Base-by-base conservation (phyloP, 768 basidiomycete species). In the Favolaschia claudopus region DNA sequence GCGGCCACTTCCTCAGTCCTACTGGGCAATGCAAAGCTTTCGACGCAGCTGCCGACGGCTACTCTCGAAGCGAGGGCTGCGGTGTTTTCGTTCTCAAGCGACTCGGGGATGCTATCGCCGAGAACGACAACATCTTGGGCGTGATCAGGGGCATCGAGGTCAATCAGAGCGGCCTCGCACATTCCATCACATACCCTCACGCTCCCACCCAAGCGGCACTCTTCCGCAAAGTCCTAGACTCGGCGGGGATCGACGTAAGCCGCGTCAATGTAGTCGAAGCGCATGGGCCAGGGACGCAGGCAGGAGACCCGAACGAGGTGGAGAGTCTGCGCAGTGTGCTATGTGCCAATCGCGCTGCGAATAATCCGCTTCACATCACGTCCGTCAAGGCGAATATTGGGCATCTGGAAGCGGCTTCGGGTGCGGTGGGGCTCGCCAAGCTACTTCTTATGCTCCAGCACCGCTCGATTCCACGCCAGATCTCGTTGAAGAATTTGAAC, bases 181-280 rank as follows among this genome's bases (percentile, higher is more conserved):
- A 79, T 32, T 91, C 89, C 1, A 90, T 93, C 66, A 92, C 90
- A 1, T 85, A 87, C 57, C 90, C 91, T 1, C 89, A 93, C 67
- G 71, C 74, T 0, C 80, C 83, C 3, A 85, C 89, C 2, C 91
- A 91, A 63, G 72, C 77, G 7, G 63, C 70, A 13, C 82, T 93
- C n/a, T 82, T 91, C 60, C 68, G 68, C 34, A 76, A 72, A 4
- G 70, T 89, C 20, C 70, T 89, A 14, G 65, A 72, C 14, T 73
- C 71, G 37, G 74, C 86, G 17, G 78, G 79, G 5, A 67, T 89
- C 12, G 69, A 74, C 36, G 73, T 85, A 0, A 64, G 64, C 33
- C 76, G 81, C 3, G 74, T 93, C 49, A 84, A 80, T 58, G 82
- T 90, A 22, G 79, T 89, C 20, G 91, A 93, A 68, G 88, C 89